Base-by-base conservation (phyloP, 1,139 yeast genomes). In the Nakaseomyces nivariensis region DNA sequence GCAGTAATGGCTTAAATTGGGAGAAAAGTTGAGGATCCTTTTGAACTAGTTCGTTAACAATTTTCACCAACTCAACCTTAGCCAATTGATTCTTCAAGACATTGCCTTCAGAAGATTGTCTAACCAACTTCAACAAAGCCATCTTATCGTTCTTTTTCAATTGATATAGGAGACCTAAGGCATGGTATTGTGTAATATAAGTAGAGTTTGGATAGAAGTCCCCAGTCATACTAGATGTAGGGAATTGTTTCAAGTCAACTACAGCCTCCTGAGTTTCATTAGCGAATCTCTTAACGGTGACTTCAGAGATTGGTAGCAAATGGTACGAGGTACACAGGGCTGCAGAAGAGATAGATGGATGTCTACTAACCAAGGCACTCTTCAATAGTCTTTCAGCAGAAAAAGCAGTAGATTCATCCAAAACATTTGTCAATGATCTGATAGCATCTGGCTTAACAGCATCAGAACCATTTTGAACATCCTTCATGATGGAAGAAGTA, bases 401-500 rank as follows among this genome's bases (percentile, higher is more conserved):
- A 58, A 89, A 92, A 42, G 94, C 95, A 8, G 96, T 90, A 45
- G 95, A 79, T 37, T 90, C 85, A 66, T 92, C 98, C 64, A 94
- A 77, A 45, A 92, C 95, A 60, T 95, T 79, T 24, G 90, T 81
- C 60, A 92, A 77, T 0, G 98, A 86, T 66, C 98, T 81, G 58
- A 92, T 85, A 33, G 99, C 97, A 67, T 92, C 85, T 51, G 98
- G 96, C 66, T 90, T 88, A 70, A 85, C 89, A 52, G 89, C 74
- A 56, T 81, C 75, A 56, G 88, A 95, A 56, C 90, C 90, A 53
- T 84, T 82, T 71, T 94, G 97, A 52, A 92, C 87, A 71, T 92
- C 98, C 72, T 90, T 90, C 97, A 92, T 94, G 63, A 92, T 90
- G 24, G 96, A 87, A 6, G 97, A 87, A 33, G 98, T 92, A 34